Percentiles rank a stretch among this genome's conserved stretches.
Conservation (phyloP, 2,329 filamentous ascomycete genomes). For the Cercospora zeae-maydis region DNA sequence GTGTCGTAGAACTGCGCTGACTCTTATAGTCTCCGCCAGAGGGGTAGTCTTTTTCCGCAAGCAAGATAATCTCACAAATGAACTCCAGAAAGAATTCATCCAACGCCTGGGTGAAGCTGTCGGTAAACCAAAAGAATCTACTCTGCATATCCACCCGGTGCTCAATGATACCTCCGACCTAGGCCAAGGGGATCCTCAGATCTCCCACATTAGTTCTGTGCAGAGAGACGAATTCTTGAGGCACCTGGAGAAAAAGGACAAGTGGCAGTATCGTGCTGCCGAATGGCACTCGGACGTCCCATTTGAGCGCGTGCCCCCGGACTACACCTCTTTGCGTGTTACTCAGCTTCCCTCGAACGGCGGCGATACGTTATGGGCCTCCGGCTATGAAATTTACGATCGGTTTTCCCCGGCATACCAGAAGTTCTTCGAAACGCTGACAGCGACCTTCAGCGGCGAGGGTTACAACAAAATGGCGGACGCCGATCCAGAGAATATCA, state of each 20-base stretch:
- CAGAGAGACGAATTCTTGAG: constrained; percentile 29
- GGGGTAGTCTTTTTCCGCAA: constrained; percentile 67
- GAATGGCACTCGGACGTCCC: constrained; percentile 59
- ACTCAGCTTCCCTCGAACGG: constrained; percentile 56
- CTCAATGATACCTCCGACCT: constrained; percentile 47
- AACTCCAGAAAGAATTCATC: constrained; percentile 61
- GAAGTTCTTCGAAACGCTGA: constrained; percentile 57
- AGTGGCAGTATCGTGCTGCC: constrained; percentile 49
- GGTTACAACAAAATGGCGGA: constrained; percentile 34
- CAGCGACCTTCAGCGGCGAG: constrained; percentile 45
- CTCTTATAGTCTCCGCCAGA: constrained; percentile 57
- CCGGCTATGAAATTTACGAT: constrained; percentile 65
- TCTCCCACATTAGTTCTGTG: constrained; percentile 39
- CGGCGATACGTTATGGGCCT: constrained; percentile 61
- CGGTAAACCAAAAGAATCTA: constrained; percentile 56
- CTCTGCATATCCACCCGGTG: constrained; percentile 59
- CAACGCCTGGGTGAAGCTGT: constrained; percentile 57
- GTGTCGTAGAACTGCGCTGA: neutral
- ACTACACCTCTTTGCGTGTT: constrained; percentile 60
- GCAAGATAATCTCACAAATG: constrained; percentile 59
- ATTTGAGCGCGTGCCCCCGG: constrained; percentile 61
- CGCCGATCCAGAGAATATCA: constrained; percentile 16
- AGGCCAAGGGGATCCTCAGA: constrained; percentile 39
- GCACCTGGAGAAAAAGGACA: constrained; percentile 43
- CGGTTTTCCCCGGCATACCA: constrained; percentile 56